Base-by-base conservation (phyloP, 2,329 filamentous ascomycete genomes). In the Diaporthe australafricana region DNA sequence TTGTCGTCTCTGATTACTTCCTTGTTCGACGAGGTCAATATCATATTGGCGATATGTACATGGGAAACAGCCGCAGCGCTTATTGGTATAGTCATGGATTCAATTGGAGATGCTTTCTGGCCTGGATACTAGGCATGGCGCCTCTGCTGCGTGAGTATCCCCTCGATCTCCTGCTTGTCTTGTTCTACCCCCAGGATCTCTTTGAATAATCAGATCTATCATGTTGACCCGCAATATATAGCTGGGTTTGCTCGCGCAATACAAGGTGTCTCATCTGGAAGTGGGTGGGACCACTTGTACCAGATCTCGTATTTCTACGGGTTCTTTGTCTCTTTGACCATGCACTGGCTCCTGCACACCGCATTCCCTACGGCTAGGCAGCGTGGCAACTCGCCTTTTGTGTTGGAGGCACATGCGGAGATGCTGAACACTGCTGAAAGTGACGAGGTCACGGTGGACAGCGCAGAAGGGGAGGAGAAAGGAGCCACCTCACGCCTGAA, bases 1-100 rank as follows among this genome's bases (percentile, higher is more conserved):
- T 87, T 14, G 79, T 85, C 75, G 77, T 86, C 17, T 81, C 81
- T 38, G 84, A 86, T 60, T 87, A 87, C 74, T 84, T 84, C 73
- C 60, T 86, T 16, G 77, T 87, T 4, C 80, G 85, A 20, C 74
- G 75, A 11, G 70, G 79, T 56, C 77, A 80, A 40, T 74, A 86
- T 66, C 83, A 85, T 60, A 78, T 86, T n/a, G 79, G 79, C 5
- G 83, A 86, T 68, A 79, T 87, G 35, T 87, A 86, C 74, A 75
- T 79, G 30, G 78, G 79, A 0, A 68, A 78, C 56, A 76, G 77
- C 38, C 71, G 79, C 16, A 80, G 80, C 7, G 80, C 83, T 11
- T 87, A 86, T 72, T 86, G 82, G 77, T 87, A 81, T 75, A 81
- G 75, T 30, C 68, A 78, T 17, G 85, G 85, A 0, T 77, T 86